These are phyloP conservation scores for Vitis hybrid DNA, from an alignment of 177 flowering plant species.

Conservation along the genomic window DNA sequence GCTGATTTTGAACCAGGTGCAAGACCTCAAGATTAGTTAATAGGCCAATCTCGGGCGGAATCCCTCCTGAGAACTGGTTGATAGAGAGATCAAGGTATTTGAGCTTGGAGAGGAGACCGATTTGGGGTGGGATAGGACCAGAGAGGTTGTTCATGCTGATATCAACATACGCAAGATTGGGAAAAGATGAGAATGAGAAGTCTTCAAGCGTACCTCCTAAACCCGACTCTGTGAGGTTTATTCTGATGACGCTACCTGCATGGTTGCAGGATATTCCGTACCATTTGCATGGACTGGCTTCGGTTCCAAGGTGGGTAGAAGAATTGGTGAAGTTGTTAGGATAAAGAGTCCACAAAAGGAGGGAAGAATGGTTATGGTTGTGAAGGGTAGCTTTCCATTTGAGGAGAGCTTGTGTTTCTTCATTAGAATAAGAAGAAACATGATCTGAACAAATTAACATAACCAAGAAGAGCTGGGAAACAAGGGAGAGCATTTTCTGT, in stretches of 20 bases:
- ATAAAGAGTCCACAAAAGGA: too few relatives aligned
- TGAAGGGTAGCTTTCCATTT: slow-evolving; percentile 6
- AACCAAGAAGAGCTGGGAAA: too few relatives aligned
- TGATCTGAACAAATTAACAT: too few relatives aligned
- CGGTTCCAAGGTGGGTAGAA: neutral
- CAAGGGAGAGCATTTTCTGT: too few relatives aligned
- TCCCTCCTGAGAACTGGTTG: too few relatives aligned
- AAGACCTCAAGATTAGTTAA: too few relatives aligned
- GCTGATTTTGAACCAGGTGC: too few relatives aligned
- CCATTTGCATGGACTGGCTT: slow-evolving; percentile 28
- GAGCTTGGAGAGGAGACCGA: neutral
- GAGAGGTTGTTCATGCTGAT: slow-evolving; percentile 22
- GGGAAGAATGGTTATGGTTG: neutral
- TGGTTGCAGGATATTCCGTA: slow-evolving; percentile 27
- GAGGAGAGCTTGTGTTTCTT: too few relatives aligned
- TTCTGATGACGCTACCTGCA: slow-evolving; percentile 10
- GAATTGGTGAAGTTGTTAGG: neutral
- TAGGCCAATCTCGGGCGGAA: too few relatives aligned
- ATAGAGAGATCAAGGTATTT: too few relatives aligned
- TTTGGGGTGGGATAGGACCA: slow-evolving; percentile 29
- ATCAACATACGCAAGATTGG: slow-evolving; percentile 7
- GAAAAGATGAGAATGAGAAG: slow-evolving; percentile 20
- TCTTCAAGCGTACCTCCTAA: slow-evolving; percentile 29
- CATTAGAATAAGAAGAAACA: too few relatives aligned
- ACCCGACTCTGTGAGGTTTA: slow-evolving; percentile 20